A percentile compares a stretch with the other conserved stretches of the same genome.
Evolutionary conservation across 176 grass and related monocot species (phyloP).

Genomic region (Lolium rigidum): DNA sequence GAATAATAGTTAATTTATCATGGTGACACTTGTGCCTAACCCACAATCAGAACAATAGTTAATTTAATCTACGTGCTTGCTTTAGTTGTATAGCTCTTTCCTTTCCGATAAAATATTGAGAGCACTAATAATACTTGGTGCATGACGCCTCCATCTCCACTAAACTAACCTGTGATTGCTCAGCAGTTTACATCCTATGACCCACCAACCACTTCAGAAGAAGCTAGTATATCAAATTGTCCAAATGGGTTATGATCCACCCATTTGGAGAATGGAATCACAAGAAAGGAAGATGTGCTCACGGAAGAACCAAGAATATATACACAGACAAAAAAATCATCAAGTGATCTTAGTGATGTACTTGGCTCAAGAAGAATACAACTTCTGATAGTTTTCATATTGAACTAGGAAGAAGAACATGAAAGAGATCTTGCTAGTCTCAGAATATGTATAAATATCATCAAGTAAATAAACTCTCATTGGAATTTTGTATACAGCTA

Average conservation of each 20-base stretch:
- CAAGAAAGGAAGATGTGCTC: constrained; percentile 38
- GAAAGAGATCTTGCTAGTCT: constrained; percentile 41
- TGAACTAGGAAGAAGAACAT: constrained; percentile 18
- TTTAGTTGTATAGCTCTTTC: constrained; percentile 34
- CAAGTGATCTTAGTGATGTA: constrained; percentile 6
- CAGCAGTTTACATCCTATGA: constrained; percentile 45
- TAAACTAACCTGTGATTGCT: constrained; percentile 56
- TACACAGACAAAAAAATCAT: constrained; percentile 2
- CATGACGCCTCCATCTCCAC: constrained; percentile 53
- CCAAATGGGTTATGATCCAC: constrained; percentile 39
- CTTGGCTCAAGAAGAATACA: constrained; percentile 33
- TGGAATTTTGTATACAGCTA: constrained; percentile 53
- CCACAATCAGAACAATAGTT: constrained; percentile 36
- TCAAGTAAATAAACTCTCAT: constrained; percentile 47
- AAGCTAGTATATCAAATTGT: constrained; percentile 34
- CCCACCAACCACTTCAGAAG: constrained; percentile 58
- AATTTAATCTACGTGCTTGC: constrained; percentile 38
- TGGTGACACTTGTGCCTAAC: constrained; percentile 43
- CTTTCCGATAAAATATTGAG: constrained; percentile 5
- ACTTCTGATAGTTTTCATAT: not conserved
- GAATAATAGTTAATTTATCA: constrained; percentile 29
- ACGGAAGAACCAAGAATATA: constrained; percentile 49
- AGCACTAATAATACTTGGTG: constrained; percentile 21
- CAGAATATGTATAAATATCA: constrained; percentile 23
- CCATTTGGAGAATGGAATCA: constrained; percentile 43